Evolutionary conservation across 2,329 filamentous ascomycete species (phyloP), one percentile per base, ranked within the genome.

Genomic region (Pestalotiopsis sp.): DNA sequence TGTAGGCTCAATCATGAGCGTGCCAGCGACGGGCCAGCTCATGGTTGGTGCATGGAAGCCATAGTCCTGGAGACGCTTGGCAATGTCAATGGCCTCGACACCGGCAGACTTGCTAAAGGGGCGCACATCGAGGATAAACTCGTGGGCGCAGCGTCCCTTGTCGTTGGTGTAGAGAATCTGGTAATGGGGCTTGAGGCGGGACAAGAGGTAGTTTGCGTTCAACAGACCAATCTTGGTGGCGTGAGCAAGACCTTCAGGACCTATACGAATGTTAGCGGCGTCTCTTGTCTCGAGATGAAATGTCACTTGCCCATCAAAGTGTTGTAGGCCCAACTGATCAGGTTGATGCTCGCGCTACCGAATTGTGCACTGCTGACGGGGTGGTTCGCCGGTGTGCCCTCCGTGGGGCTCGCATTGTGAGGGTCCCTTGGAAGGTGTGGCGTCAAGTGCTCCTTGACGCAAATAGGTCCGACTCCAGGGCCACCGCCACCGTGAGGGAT

Each of bases 21-120:
- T 98, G 81, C 97, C 97, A 65, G 93, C 88, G 2, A 98, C 94
- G 1, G 95, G 95, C 93, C 93, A 98, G 78, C 91, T 94, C 95
- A 98, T 98, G 65, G 95, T 98, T 0, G 95, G 95, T 1, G 94
- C 93, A 80, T 98, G 95, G 88, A 98, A 98, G 56, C 95, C 95
- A 78, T 97, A 98, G 78, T 98, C 95, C 81, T 98, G 94, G 22
- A 98, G 89, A 70, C 95, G 93, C 86, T 98, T 98, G 76, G 95
- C 95, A 71, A 98, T 92, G 77, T 98, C 95, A 73, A 97, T 96
- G 38, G 92, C 95, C 81, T 98, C 94, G 73, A 98, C 84, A 30
- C 93, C 94, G 6, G 92, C 89, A 0, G 89, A 89, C 66, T 94
- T 91, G 77, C 93, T 92, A 85, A 98, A 97, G 26, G 89, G 88